Conservation (phyloP, 1,284 basidiomycete species). For the Acaromyces ingoldii region DNA sequence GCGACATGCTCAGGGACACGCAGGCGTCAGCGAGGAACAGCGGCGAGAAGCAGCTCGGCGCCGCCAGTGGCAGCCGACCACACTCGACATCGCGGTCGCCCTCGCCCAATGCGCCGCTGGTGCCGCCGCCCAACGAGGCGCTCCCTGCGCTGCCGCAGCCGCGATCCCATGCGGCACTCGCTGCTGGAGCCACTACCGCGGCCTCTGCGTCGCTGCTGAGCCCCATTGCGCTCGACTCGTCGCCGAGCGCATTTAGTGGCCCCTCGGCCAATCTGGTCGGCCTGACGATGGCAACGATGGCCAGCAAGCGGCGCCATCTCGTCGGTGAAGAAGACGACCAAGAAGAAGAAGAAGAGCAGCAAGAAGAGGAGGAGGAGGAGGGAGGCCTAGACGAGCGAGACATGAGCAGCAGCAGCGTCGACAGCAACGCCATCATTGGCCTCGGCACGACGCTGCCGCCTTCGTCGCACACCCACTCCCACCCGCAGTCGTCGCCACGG, state of each 20-base stretch:
- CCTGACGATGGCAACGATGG: too few species aligned
- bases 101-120: slow-evolving; percentile 10
- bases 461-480: too few species aligned
- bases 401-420: too few species aligned
- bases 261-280: not conserved
- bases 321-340: too few species aligned
- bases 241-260: not conserved
- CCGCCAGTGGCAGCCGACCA: too few species aligned
- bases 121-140: slow-evolving; percentile 3
- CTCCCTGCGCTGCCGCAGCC: not conserved
- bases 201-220: slow-evolving; percentile 37
- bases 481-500: slow-evolving; percentile 16
- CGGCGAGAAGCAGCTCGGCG: slow-evolving; percentile 9
- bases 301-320: too few species aligned
- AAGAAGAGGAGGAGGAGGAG: too few species aligned
- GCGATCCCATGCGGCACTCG: not conserved
- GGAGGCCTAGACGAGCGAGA: too few species aligned
- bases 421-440: too few species aligned
- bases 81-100: slow-evolving; percentile 15
- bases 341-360: too few species aligned
- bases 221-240: slow-evolving; percentile 28
- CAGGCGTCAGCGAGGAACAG: not conserved
- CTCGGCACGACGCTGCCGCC: too few species aligned
- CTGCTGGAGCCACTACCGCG: slow-evolving; percentile 7
- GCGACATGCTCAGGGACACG: too few species aligned